These are phyloP conservation scores for Pichia inconspicua DNA, from an alignment of 1,139 yeast species.

Conservation along the genomic window DNA sequence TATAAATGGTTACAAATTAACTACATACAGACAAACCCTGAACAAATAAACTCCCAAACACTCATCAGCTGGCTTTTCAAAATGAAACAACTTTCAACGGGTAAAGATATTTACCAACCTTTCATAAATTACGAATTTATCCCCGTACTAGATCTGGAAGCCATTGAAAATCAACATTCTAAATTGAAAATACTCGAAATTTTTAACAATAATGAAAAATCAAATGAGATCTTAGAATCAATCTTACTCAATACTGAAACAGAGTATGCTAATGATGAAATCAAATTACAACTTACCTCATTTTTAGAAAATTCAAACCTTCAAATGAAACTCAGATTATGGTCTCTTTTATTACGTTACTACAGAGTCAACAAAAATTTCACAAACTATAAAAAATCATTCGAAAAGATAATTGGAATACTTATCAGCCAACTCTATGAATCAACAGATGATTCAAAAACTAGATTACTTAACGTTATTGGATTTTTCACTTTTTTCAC, in stretches of 20 bases:
- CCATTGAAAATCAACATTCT: slow-evolving; percentile 55
- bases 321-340: slow-evolving; percentile 60
- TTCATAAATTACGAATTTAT: slow-evolving; percentile 49
- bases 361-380: slow-evolving; percentile 40
- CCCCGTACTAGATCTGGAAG: slow-evolving; percentile 46
- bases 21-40: slow-evolving; percentile 15
- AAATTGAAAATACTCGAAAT: slow-evolving; percentile 59
- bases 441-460: slow-evolving; percentile 10
- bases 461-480: slow-evolving; percentile 28
- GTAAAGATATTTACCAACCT: slow-evolving; percentile 9
- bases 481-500: slow-evolving; percentile 42
- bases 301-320: slow-evolving; percentile 60
- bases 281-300: slow-evolving; percentile 43
- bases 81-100: slow-evolving; percentile 13
- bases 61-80: slow-evolving; percentile 11
- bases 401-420: slow-evolving; percentile 41
- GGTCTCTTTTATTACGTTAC: slow-evolving; percentile 65
- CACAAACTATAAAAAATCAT: slow-evolving; percentile 43
- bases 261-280: slow-evolving; percentile 16
- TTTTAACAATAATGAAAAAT: slow-evolving; percentile 50
- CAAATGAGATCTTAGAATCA: slow-evolving; percentile 37
- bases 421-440: slow-evolving; percentile 33
- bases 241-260: slow-evolving; percentile 24
- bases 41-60: slow-evolving; percentile 15
- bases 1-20: slow-evolving; percentile 22